Percentiles rank a stretch among this genome's conserved stretches.
phyloP scores from a whole-genome alignment of 345 rosid genomes.

The Lepidium sativum region DNA sequence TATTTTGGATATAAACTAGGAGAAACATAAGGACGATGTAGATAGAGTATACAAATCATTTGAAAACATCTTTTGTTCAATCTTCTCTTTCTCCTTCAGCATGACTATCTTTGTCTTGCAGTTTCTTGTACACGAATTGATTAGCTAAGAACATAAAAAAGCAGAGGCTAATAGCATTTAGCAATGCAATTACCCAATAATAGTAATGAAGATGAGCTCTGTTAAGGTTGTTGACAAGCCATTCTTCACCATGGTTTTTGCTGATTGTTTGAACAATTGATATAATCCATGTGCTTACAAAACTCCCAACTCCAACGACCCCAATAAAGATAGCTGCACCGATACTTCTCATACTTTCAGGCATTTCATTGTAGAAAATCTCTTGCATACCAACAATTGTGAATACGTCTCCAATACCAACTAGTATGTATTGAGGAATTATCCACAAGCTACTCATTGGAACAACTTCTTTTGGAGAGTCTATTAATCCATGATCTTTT shows the following conservation, averaged over 20 bases:
- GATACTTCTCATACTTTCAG: constrained; percentile 67
- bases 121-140: constrained; percentile 57
- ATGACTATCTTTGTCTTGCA: constrained; percentile 20
- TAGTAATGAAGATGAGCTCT: constrained; percentile 49
- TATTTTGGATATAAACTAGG: neutral
- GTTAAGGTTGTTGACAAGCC: constrained; percentile 72
- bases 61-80: neutral
- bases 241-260: constrained; percentile 32
- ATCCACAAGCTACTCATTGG: constrained; percentile 82
- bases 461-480: constrained; percentile 42
- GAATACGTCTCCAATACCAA: constrained; percentile 57
- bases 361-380: constrained; percentile 87
- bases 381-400: constrained; percentile 75
- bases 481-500: constrained; percentile 38
- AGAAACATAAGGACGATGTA: neutral
- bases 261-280: constrained; percentile 42
- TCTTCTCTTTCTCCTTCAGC: constrained; percentile 7
- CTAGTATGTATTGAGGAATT: constrained; percentile 68
- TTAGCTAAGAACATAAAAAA: constrained; percentile 43
- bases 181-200: constrained; percentile 62
- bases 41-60: neutral
- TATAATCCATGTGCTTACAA: constrained; percentile 52
- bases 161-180: constrained; percentile 54
- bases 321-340: constrained; percentile 75
- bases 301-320: constrained; percentile 68